A percentile compares a stretch with the other conserved stretches of the same genome.
Conservation (phyloP, 2,329 filamentous ascomycete species). For the Fusarium mexicanum region DNA sequence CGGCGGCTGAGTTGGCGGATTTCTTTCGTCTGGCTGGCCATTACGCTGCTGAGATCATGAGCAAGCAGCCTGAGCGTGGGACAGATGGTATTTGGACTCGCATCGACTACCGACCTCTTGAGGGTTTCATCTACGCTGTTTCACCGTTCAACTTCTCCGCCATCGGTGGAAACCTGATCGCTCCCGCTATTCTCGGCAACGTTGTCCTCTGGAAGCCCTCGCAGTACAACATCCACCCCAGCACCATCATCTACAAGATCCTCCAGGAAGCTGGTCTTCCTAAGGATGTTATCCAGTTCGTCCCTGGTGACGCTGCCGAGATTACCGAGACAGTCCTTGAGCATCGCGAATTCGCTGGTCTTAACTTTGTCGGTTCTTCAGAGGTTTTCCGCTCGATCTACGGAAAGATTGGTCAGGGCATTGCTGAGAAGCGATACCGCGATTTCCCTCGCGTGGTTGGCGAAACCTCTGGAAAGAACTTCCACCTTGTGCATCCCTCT, state of each 20-base stretch:
- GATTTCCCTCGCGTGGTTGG: slow-evolving; percentile 90
- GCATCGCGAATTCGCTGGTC: slow-evolving; percentile 84
- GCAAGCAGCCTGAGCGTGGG: slow-evolving; percentile 48
- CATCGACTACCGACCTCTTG: slow-evolving; percentile 87
- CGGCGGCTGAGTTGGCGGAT: slow-evolving; percentile 89
- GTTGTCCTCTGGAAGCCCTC: slow-evolving; percentile 97
- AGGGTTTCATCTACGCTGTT: slow-evolving; percentile 94
- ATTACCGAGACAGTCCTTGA: slow-evolving; percentile 80
- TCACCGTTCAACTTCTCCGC: slow-evolving; percentile 97
- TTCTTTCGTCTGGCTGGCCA: slow-evolving; percentile 94
- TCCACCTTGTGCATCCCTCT: slow-evolving; percentile 81
- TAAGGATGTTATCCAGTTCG: slow-evolving; percentile 88
- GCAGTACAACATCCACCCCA: slow-evolving; percentile 83
- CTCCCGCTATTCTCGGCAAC: slow-evolving; percentile 89
- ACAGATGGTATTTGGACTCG: slow-evolving; percentile 62
- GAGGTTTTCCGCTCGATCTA: slow-evolving; percentile 90
- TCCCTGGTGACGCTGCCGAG: slow-evolving; percentile 86
- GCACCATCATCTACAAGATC: slow-evolving; percentile 90
- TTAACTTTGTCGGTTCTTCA: slow-evolving; percentile 95
- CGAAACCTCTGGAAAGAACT: slow-evolving; percentile 94
- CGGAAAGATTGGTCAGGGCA: slow-evolving; percentile 82
- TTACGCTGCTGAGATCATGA: slow-evolving; percentile 70
- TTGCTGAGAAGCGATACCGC: slow-evolving; percentile 82
- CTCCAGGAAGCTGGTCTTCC: slow-evolving; percentile 91
- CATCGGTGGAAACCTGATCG: slow-evolving; percentile 86